These are phyloP conservation scores for Auriscalpium orientale DNA, from an alignment of 768 basidiomycete genomes.

Conservation along the genomic window DNA sequence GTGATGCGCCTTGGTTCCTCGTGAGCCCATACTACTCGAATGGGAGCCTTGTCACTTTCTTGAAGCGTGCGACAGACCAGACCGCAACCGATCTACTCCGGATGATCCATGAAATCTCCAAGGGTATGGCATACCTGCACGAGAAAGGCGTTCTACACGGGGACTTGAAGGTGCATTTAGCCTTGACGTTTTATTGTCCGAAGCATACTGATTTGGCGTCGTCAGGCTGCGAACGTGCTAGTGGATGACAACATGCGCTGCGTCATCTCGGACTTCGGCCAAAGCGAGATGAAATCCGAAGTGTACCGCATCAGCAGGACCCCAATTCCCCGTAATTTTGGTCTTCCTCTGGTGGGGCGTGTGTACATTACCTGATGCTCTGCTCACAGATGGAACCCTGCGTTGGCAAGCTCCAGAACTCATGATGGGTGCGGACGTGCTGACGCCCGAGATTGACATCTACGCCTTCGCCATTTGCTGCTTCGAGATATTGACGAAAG, in stretches of 20 bases:
- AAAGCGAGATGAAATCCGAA: slow-evolving; percentile 73
- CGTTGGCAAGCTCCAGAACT: slow-evolving; percentile 72
- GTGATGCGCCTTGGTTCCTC: slow-evolving; percentile 71
- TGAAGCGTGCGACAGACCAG: slow-evolving; percentile 29
- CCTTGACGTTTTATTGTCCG: neutral
- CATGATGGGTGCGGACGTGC: slow-evolving; percentile 36
- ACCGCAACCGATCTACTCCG: slow-evolving; percentile 42
- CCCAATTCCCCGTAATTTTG: slow-evolving; percentile 21
- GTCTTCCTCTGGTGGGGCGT: neutral
- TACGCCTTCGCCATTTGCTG: slow-evolving; percentile 66
- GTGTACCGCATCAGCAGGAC: slow-evolving; percentile 52
- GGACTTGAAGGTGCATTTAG: slow-evolving; percentile 56
- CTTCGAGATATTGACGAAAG: slow-evolving; percentile 55
- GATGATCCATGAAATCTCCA: slow-evolving; percentile 67
- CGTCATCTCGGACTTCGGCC: slow-evolving; percentile 77
- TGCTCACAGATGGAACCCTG: slow-evolving; percentile 38
- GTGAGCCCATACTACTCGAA: slow-evolving; percentile 42
- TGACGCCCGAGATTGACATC: slow-evolving; percentile 54
- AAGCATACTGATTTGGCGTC: too few relatives aligned
- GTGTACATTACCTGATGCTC: slow-evolving; percentile 1
- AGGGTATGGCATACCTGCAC: slow-evolving; percentile 81
- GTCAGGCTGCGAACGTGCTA: slow-evolving; percentile 68
- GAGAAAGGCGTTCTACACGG: slow-evolving; percentile 63
- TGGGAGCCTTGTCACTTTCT: slow-evolving; percentile 54
- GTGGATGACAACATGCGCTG: slow-evolving; percentile 61